Evolutionary conservation across 2,329 filamentous ascomycete genomes (phyloP), one percentile per base, ranked within the genome.

Genomic region (Ceratocystis diversiconidia): DNA sequence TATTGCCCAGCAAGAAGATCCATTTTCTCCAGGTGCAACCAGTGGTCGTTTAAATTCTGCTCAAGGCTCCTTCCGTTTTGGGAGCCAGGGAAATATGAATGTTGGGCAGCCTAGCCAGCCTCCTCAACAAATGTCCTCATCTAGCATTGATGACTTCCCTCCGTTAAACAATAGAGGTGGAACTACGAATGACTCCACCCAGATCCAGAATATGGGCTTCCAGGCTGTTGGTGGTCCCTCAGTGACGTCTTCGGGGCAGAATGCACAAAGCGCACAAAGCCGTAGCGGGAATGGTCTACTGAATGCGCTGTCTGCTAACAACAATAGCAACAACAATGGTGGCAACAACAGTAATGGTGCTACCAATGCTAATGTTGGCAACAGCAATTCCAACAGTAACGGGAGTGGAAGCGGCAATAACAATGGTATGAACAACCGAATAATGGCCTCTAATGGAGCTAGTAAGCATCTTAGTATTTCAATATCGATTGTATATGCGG

Each of bases 301-400:
- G 59, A 86, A 84, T 71, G 84, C 83, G 2, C 74, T 87, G n/a
- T 84, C 83, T 55, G 82, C 82, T 4, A 85, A 80, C 68, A 80
- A 75, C 32, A 65, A 43, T 17, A 50, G 17, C 22, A 60, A 60
- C n/a, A 25, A 22, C 41, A 62, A 15, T 15, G 28, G 44, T n/a
- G 59, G 44, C 48, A 36, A 15, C 25, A 44, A 7, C 44, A 62
- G 32, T 28, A 57, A 5, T 22, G 19, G 15, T 30, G 22, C 2
- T 8, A 57, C 46, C 48, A 52, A 22, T 22, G n/a, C 1, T 3
- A 52, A 25, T 25, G 22, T 4, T 22, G 12, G 8, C 19, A 52
- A 10, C 7, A 52, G 5, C 48, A 52, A 25, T 22, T 10, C 17
- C 48, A 52, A 52, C n/a, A 52, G 2, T 25, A 22, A 22, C 8